Base-by-base conservation (phyloP, 108 stramenopile species). In the Fragilariopsis cylindrus region DNA sequence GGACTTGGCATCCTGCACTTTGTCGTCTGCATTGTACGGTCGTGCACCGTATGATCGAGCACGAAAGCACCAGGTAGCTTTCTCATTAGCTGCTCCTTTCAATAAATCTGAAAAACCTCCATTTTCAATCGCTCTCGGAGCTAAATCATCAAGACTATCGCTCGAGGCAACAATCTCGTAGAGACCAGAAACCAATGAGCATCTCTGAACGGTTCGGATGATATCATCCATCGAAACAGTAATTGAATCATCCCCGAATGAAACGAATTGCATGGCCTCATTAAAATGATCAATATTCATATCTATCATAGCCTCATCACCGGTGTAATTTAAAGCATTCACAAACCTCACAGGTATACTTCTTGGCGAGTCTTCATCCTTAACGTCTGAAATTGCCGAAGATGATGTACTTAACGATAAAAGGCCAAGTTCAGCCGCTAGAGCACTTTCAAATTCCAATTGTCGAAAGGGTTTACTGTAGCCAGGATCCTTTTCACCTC, bases 221-320 rank as follows among this genome's bases (percentile, higher is more conserved):
- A 87, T 57, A 50, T 45, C 46, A 56, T 81, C 75, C 30, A 19
- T 48, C 6, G 55, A 48, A 46, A 70, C 47, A 48, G 12, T 62
- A 21, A 12, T 60, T 12, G 48, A 16, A 9, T 76, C 60, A 52
- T 76, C 65, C 5, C 73, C 57, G 30, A 77, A 66, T 12, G 63
- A 70, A n/a, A 88, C 67, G 48, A 88, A 92, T 71, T 95, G 93
- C 88, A 95, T 89, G 15, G 88, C 89, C 45, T 88, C 84, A 69
- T 95, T 88, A 64, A 89, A 88, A 74, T 60, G 55, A 65, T 70
- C 50, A 63, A 57, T 47, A 56, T 81, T 74, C 66, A 70, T 16
- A 21, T 83, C 73, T 47, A 77, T 56, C 74, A 86, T 78, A 16
- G 66, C 66, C n/a, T 69, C 78, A 16, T 79, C 62, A 7, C 81